Base-by-base conservation (phyloP, 2,329 filamentous ascomycete genomes). In the Fusarium solani-melongenae region DNA sequence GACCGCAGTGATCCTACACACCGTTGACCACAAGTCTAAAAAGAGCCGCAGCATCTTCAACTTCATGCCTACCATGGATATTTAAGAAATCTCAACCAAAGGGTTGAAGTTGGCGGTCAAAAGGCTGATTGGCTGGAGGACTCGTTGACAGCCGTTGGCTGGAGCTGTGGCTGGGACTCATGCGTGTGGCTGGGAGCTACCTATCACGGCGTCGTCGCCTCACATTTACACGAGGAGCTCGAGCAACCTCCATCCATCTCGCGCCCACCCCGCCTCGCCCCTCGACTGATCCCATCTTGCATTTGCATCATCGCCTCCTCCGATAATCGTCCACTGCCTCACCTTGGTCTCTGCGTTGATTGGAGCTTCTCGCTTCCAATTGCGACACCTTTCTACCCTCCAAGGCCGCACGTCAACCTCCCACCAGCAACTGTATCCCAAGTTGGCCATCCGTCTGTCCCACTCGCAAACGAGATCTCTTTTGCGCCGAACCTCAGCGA, bases 181-280 rank as follows among this genome's bases (percentile, higher is more conserved):
- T 22, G 20, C 12, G 2, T 71, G 71, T 73, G 71, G 71, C 71
- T 74, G 39, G 44, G 38, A 69, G 57, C 64, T 73, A 51, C 41
- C 39, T n/a, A 29, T 44, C 57, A 15, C 58, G 55, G 62, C 66
- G 60, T 67, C 62, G 51, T 39, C 63, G 29, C 22, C 53, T 41
- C 29, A 39, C 39, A 14, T 58, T 27, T 56, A 24, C 39, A 36
- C 34, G 33, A 65, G 33, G n/a, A 74, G 71, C 67, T 73, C 46
- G 14, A 68, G 41, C 67, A 65, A 41, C 60, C 67, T 58, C 58
- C 38, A 60, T 66, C 59, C 70, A 59, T 51, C 63, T 64, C 31
- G 46, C 58, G 22, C 60, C 24, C 71, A 36, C 71, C 71, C 71
- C 71, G 68, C 71, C 64, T 66, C 68, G 34, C 44, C 58, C n/a